A percentile compares a stretch with the other conserved stretches of the same genome.
Conservation (phyloP, 2,329 filamentous ascomycete genomes). For the Venturia carpophila region DNA sequence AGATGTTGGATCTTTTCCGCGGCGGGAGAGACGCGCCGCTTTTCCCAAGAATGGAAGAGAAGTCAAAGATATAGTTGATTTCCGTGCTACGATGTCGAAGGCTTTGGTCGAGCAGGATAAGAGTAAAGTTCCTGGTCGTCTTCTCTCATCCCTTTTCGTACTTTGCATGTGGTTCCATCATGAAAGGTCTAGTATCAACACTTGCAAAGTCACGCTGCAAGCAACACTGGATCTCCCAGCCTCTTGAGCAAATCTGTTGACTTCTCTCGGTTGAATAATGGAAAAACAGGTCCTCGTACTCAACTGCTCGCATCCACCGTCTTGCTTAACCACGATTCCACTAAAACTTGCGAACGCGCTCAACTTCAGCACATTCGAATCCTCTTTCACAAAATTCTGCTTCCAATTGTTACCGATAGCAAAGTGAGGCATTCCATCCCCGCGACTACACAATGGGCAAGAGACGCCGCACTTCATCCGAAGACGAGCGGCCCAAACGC, state of each 20-base stretch:
- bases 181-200: not conserved
- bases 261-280: not conserved
- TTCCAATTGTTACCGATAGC: not conserved
- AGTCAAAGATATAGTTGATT: conserved; percentile 14
- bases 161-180: not conserved
- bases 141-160: not conserved
- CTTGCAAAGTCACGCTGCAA: not conserved
- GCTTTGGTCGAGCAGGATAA: not conserved
- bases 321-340: not conserved
- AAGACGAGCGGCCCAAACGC: not conserved
- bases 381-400: not conserved
- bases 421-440: not conserved
- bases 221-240: not conserved
- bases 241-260: not conserved
- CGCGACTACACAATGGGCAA: not conserved
- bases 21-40: conserved; percentile 34
- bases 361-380: not conserved
- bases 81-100: too few species aligned
- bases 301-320: not conserved
- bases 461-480: not conserved
- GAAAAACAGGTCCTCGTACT: not conserved
- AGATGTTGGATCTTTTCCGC: conserved; percentile 43
- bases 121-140: not conserved
- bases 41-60: conserved; percentile 26
- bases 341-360: not conserved